Evolutionary conservation across 257 asterid species (phyloP), one percentile per base, ranked within the genome.

Genomic region (Haberlea rhodopensis): DNA sequence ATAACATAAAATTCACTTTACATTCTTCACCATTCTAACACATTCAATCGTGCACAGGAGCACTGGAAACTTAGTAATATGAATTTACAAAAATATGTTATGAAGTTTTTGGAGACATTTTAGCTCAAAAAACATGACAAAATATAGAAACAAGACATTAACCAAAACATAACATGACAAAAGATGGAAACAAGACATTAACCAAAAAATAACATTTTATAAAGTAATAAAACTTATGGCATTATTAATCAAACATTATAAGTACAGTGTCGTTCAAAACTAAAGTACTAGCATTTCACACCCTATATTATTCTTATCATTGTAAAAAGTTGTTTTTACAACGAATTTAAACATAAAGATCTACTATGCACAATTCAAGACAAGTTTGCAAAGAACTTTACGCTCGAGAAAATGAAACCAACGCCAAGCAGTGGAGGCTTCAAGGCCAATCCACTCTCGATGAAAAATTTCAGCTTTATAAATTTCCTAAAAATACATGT

Each of bases 61-160:
- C 32, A 28, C 6, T 9, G 15, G 22, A 25, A 25, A 5, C 99
- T n/a, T 26, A 9, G 3, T 34, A 25, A 9, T 2, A 32, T 45
- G 40, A 59, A 32, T 16, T n/a, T 15, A 8, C 68, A 70, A 69
- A 54, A 43, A 31, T 6, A 40, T 63, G 16, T 15, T 5, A 8
- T 15, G 21, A 8, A 29, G n/a, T n/a, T n/a, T n/a, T 5, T 8
- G 25, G 9, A 7, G 4, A 27, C 2, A 57, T 29, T 37, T 37
- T 37, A n/a, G 11, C 16, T 3, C 6, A 37, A 37, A 11, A 37
- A 1, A 37, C 48, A 37, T 13, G 48, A 11, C n/a, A 34, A 10
- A 56, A 34, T 2, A 29, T 29, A 6, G 37, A 29, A 29, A 29
- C 37, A 29, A 29, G 37, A 29, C 37, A 29, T 29, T 7, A 29